Conservation (phyloP, 164 flowering plant species). For the Buxus sempervirens region DNA sequence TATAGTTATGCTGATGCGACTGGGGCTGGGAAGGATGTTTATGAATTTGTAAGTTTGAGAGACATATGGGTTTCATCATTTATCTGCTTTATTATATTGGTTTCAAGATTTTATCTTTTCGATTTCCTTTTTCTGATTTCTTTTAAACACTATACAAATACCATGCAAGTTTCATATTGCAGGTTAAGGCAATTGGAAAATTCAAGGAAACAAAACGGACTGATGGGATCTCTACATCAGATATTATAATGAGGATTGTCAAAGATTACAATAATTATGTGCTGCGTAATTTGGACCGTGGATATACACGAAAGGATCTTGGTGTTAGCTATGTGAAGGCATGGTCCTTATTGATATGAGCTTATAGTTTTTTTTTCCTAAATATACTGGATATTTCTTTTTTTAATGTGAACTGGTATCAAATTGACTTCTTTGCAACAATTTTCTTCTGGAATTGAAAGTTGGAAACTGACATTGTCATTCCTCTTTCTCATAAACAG, state of each 20-base stretch:
- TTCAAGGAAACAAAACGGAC: constrained; percentile 43
- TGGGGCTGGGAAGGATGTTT: constrained; percentile 74
- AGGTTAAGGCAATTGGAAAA: constrained; percentile 38
- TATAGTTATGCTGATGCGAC: constrained; percentile 72
- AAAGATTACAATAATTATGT: constrained; percentile 27
- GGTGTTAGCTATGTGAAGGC: constrained; percentile 30
- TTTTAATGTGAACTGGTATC: too few relatives aligned
- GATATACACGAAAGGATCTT: constrained; percentile 23
- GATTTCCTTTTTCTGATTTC: too few relatives aligned
- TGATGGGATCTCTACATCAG: constrained; percentile 45
- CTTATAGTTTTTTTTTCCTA: neutral
- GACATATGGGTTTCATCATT: neutral
- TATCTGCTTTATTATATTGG: neutral
- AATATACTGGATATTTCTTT: too few relatives aligned
- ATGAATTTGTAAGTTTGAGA: constrained; percentile 61
- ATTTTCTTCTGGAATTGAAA: neutral
- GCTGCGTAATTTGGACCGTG: constrained; percentile 19
- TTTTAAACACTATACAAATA: too few relatives aligned
- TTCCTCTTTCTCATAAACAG: constrained; percentile 2
- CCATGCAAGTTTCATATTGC: too few relatives aligned
- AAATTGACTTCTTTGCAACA: too few relatives aligned
- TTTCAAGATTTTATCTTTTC: too few relatives aligned
- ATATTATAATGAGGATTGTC: constrained; percentile 29
- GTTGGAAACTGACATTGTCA: neutral
- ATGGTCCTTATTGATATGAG: neutral